Evolutionary conservation across 352 stramenopile species (phyloP), one percentile per base, ranked within the genome.

Genomic region (Phytophthora pluvialis): DNA sequence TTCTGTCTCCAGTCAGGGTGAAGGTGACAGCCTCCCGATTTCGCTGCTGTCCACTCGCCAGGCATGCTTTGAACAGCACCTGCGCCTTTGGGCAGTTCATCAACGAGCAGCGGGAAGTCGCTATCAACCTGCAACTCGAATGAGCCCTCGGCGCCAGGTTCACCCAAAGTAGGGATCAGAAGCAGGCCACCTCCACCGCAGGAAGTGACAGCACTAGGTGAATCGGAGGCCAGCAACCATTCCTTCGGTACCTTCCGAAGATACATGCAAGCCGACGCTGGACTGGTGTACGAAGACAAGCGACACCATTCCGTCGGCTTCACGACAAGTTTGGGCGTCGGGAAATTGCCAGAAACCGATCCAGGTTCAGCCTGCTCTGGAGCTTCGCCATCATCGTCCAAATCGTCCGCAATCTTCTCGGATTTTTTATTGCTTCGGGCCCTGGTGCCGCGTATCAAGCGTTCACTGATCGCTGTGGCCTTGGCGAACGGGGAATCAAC

Each of bases 51-150:
- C 90, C 90, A 97, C 52, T 96, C 88, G 6, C 86, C 86, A 0
- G 80, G 81, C 7, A 97, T 54, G 16, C 85, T 95, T 60, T 94
- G 91, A 6, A 84, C 86, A 15, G 75, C 80, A 42, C 79, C 78
- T 26, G 83, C 74, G 25, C 61, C 67, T 67, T 67, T 67, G 4
- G 80, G 77, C 12, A 94, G 64, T 48, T 89, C 78, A 29, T 91
- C 77, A 12, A 91, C 60, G 3, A 80, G 65, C 5, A 97, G 50
- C 12, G 86, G 77, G 28, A 89, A 81, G 54, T 97, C 88, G 48
- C 73, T 89, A 60, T 97, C 89, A 7, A 97, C 79, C 52, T 97
- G 88, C n/a, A 97, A 45, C 29, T 94, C 86, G 54, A 93, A 97
- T 5, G 79, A 80, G 3, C 86, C 89, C 49, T 94, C 85, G 0